Conservation (phyloP, 371 early-diverging fungal species). For the Dichotomocladium elegans region DNA sequence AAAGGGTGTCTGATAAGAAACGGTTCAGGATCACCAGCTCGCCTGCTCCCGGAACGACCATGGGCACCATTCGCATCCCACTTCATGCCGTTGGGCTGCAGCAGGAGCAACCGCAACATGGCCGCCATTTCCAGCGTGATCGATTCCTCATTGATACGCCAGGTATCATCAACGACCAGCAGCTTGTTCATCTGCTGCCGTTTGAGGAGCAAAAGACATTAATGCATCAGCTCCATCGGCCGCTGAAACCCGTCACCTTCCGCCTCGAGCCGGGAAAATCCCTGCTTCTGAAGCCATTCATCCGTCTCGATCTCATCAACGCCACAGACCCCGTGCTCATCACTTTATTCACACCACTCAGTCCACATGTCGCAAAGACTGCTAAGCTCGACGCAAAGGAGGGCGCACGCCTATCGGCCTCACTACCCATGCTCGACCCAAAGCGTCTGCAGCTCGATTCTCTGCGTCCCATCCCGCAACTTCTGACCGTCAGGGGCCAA, state of each 20-base stretch:
- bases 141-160: constrained; percentile 67
- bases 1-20: constrained; percentile 10
- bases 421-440: constrained; percentile 3
- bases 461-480: constrained; percentile 21
- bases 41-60: constrained; percentile 66
- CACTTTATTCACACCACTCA: constrained; percentile 55
- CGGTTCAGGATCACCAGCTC: constrained; percentile 58
- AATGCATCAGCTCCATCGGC: constrained; percentile 26
- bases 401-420: neutral
- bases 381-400: constrained; percentile 31
- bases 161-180: constrained; percentile 59
- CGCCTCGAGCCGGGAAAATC: constrained; percentile 25
- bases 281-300: constrained; percentile 55
- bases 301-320: constrained; percentile 59
- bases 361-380: constrained; percentile 57
- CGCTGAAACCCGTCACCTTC: constrained; percentile 54
- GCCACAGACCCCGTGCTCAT: constrained; percentile 43
- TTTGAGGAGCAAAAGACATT: constrained; percentile 49
- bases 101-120: constrained; percentile 4
- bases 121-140: constrained; percentile 34
- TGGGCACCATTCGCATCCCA: constrained; percentile 62
- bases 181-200: constrained; percentile 37
- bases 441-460: constrained; percentile 7
- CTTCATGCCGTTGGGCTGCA: constrained; percentile 42
- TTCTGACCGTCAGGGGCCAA: constrained; percentile 34